Conservation (phyloP, 768 basidiomycete genomes). For the Amanita pallidorosea region DNA sequence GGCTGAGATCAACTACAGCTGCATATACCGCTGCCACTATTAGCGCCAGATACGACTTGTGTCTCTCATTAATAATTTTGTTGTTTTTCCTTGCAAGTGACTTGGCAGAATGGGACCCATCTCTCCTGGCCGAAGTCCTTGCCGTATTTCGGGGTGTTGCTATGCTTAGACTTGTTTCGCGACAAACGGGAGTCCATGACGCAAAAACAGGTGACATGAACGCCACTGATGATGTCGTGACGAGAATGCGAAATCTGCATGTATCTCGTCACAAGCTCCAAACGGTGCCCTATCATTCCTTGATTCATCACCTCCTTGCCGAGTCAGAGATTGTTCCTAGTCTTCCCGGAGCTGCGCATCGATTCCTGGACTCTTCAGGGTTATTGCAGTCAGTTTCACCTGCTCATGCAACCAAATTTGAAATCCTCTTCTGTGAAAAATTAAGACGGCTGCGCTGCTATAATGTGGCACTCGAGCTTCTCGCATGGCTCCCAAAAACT, state of each 20-base stretch:
- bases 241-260: constrained; percentile 65
- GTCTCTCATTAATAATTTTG: constrained; percentile 50
- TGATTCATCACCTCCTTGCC: constrained; percentile 52
- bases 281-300: constrained; percentile 43
- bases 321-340: constrained; percentile 36
- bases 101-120: constrained; percentile 51
- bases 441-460: constrained; percentile 56
- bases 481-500: constrained; percentile 72
- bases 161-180: constrained; percentile 51
- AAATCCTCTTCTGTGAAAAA: constrained; percentile 63
- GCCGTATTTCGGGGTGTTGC: constrained; percentile 72
- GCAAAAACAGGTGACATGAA: constrained; percentile 14
- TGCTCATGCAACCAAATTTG: constrained; percentile 53
- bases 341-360: constrained; percentile 54
- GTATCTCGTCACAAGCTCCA: constrained; percentile 41
- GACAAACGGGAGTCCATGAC: constrained; percentile 36
- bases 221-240: constrained; percentile 50
- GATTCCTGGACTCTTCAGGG: constrained; percentile 57
- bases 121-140: constrained; percentile 62
- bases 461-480: constrained; percentile 48
- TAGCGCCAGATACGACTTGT: constrained; percentile 68
- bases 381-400: constrained; percentile 61
- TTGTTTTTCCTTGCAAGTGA: constrained; percentile 65
- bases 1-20: constrained; percentile 51
- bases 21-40: constrained; percentile 53